A percentile compares a stretch with the other conserved stretches of the same genome.
phyloP scores from a whole-genome alignment of 495 filamentous ascomycete species.

The Daldinia decipiens region DNA sequence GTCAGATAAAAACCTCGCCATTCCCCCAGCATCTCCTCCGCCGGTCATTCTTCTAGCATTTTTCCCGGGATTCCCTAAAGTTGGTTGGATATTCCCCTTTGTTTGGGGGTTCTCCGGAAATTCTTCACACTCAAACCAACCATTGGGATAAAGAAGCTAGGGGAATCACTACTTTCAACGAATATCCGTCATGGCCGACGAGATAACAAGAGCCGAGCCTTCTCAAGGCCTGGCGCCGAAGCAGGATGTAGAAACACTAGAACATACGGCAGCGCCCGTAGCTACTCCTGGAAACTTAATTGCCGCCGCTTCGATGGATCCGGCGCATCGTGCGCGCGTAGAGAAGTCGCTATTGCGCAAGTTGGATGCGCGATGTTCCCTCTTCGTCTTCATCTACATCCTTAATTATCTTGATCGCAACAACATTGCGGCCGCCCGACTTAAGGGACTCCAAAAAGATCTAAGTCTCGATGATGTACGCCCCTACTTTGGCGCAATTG shows the following conservation, averaged over 20 bases:
- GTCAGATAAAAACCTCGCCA: constrained; percentile 34
- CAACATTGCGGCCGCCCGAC: constrained; percentile 60
- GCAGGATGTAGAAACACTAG: constrained; percentile 29
- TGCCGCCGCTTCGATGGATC: constrained; percentile 45
- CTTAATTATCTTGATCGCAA: constrained; percentile 81
- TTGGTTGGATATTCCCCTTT: constrained; percentile 2
- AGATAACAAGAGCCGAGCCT: constrained; percentile 33
- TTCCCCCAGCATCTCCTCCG: constrained; percentile 13
- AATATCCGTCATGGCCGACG: constrained; percentile 27
- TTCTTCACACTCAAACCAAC: background rate
- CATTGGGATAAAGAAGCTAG: background rate
- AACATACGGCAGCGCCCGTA: constrained; percentile 15
- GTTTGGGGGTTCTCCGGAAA: background rate
- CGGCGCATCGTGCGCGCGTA: constrained; percentile 48
- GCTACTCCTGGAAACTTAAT: background rate
- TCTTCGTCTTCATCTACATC: constrained; percentile 69
- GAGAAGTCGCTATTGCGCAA: constrained; percentile 56
- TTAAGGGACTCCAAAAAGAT: constrained; percentile 56
- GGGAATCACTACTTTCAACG: constrained; percentile 1
- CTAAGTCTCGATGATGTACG: constrained; percentile 49
- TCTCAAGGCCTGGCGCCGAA: constrained; percentile 11
- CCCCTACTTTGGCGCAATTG: background rate
- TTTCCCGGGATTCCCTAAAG: background rate
- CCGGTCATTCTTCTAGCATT: background rate
- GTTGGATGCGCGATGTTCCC: constrained; percentile 54